A percentile compares a stretch with the other conserved stretches of the same genome.
Conservation (phyloP, 148 eudicot species). For the Rhododendron kiyosumense region DNA sequence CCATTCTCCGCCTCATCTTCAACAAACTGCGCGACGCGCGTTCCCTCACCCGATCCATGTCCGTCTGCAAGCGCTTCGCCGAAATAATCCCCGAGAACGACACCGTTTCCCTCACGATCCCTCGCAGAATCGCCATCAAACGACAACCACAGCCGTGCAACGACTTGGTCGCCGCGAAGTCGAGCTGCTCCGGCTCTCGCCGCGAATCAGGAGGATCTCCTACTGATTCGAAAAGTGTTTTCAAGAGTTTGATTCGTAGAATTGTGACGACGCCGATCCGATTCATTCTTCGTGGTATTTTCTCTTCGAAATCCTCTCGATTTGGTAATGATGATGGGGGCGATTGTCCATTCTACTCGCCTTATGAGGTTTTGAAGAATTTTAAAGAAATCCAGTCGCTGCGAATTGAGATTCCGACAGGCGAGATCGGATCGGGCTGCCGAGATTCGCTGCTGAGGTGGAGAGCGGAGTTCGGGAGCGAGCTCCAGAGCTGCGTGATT, state of each 20-base stretch:
- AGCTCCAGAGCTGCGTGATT: constrained; percentile 47
- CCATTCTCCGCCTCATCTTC: constrained; percentile 35
- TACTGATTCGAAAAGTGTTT: constrained; percentile 7
- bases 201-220: neutral
- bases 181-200: neutral
- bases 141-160: neutral
- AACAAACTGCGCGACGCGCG: constrained; percentile 45
- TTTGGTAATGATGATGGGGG: neutral
- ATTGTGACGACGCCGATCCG: constrained; percentile 32
- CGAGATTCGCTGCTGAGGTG: constrained; percentile 42
- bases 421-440: constrained; percentile 22
- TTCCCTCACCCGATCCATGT: constrained; percentile 33
- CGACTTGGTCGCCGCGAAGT: neutral
- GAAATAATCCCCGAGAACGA: constrained; percentile 33
- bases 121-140: neutral
- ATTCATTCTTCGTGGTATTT: constrained; percentile 5
- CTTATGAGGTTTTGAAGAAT: constrained; percentile 28
- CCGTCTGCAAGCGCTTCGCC: constrained; percentile 45
- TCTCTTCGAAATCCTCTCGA: neutral
- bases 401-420: constrained; percentile 39
- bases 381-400: constrained; percentile 31
- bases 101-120: constrained; percentile 24
- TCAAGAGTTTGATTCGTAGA: constrained; percentile 24
- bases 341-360: constrained; percentile 10
- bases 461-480: constrained; percentile 65